Conservation (phyloP, 768 basidiomycete genomes). For the Tricholoma hemisulphureum region DNA sequence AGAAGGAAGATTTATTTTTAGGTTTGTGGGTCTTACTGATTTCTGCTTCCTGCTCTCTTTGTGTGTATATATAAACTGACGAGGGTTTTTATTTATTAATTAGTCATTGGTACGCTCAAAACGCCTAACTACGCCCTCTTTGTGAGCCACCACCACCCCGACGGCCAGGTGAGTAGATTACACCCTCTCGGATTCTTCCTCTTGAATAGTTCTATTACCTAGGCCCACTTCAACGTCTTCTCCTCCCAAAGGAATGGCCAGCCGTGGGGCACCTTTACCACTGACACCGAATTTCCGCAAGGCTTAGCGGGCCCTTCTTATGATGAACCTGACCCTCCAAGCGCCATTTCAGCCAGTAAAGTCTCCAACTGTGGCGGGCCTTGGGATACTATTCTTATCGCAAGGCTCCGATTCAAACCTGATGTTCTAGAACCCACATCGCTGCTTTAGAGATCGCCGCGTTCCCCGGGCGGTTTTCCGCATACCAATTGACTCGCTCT, state of each 20-base stretch:
- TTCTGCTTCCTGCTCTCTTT: neutral
- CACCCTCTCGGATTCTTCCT: constrained; percentile 14
- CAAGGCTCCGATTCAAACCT: constrained; percentile 63
- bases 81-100: constrained; percentile 52
- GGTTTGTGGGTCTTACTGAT: no score
- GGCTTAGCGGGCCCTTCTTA: constrained; percentile 48
- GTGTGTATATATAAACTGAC: neutral
- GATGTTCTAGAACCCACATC: constrained; percentile 59
- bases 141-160: constrained; percentile 68
- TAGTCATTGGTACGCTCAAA: constrained; percentile 68
- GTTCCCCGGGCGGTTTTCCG: neutral
- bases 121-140: constrained; percentile 73
- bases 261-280: constrained; percentile 75
- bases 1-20: constrained; percentile 58
- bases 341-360: constrained; percentile 46
- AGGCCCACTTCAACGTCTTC: constrained; percentile 74
- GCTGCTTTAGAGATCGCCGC: constrained; percentile 10
- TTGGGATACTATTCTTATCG: constrained; percentile 63
- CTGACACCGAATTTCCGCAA: constrained; percentile 45
- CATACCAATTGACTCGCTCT: neutral
- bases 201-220: neutral
- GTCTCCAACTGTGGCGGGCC: constrained; percentile 44
- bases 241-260: constrained; percentile 48
- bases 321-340: constrained; percentile 36
- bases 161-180: constrained; percentile 61